Conservation (phyloP, 495 filamentous ascomycete genomes). For the Darksidea phi region DNA sequence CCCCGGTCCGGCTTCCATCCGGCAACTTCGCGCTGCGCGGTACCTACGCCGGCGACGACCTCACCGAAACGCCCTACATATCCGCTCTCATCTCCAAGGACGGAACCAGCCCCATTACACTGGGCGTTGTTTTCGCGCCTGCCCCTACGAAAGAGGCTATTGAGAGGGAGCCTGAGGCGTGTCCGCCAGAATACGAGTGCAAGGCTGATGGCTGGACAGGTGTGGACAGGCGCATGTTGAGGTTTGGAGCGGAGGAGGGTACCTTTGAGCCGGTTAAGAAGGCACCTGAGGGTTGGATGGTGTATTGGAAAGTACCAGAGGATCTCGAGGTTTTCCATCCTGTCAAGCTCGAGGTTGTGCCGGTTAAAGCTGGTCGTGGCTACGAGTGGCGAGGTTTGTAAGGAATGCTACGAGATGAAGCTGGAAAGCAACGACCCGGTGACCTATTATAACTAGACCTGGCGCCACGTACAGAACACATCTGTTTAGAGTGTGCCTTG, state of each 20-base stretch:
- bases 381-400: too few relatives aligned
- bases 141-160: background rate
- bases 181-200: background rate
- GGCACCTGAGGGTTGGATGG: conserved; percentile 1
- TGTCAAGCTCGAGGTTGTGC: background rate
- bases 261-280: conserved; percentile 1
- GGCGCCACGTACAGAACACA: too few relatives aligned
- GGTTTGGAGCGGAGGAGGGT: background rate
- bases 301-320: conserved; percentile 4
- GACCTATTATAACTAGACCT: too few relatives aligned
- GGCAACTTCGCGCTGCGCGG: background rate
- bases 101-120: background rate
- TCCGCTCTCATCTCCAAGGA: background rate
- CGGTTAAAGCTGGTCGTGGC: too few relatives aligned
- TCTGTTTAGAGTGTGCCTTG: too few relatives aligned
- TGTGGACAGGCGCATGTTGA: background rate
- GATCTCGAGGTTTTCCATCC: background rate
- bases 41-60: conserved; percentile 1
- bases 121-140: background rate
- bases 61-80: background rate
- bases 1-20: background rate
- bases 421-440: too few relatives aligned
- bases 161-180: background rate
- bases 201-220: background rate
- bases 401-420: too few relatives aligned